Base-by-base conservation (phyloP, 2,329 filamentous ascomycete species). In the Fusarium tuaranense region DNA sequence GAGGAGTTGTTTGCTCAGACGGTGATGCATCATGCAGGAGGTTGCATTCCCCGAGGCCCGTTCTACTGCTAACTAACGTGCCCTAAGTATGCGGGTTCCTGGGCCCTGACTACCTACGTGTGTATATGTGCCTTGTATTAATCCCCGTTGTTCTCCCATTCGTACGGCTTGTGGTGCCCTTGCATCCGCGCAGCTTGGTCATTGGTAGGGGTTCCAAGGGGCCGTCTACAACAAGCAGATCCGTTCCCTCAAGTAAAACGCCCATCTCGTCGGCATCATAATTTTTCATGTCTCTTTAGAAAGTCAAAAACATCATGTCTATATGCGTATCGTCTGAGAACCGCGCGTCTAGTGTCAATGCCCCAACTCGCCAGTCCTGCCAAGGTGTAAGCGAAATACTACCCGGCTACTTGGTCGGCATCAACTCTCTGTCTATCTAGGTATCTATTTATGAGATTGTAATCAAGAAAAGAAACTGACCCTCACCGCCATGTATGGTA, bases 11-110 rank as follows among this genome's bases (percentile, higher is more conserved):
- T 67, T 44, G 58, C 62, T 51, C 51, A 51, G 60, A 55, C 63
- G 34, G 53, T 63, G 66, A 75, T 76, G 70, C 73, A 75, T 65
- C 69, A 79, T 77, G 77, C 74, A 79, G 73, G 77, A 78, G 74
- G 66, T 65, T 68, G 72, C 76, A 67, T 72, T 65, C 25, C 67
- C 51, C 39, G 46, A 65, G 63, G 61, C 62, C 51, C 51, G 63
- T 57, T 67, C 48, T 62, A 60, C 48, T 55, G 48, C 27, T 55
- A 3, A n/a, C 48, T 55, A 55, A 55, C 27, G 48, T 55, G 27
- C 48, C 48, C 48, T 55, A 55, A 32, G 27, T 32, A 55, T 55
- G 48, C 48, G 48, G 53, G 55, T 57, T 57, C 62, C 38, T 58
- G 62, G 62, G 25, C 30, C 64, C 59, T 32, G 55, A 53, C 58